phyloP scores from a whole-genome alignment of 495 filamentous ascomycete genomes.

The Penicillium pancosmium region DNA sequence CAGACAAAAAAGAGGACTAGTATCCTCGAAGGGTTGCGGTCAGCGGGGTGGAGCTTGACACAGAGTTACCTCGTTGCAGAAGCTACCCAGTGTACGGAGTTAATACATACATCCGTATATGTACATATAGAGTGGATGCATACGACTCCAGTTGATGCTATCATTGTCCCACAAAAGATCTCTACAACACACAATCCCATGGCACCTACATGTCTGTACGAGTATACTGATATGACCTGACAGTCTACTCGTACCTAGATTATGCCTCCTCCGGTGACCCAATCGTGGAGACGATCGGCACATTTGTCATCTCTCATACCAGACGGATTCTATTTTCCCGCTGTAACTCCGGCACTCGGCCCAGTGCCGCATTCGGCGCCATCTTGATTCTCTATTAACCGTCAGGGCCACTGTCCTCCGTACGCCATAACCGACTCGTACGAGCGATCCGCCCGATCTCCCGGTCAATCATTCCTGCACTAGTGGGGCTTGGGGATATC shows the following conservation, averaged over 20 bases:
- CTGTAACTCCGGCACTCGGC: constrained; percentile 25
- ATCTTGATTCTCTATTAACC: constrained; percentile 18
- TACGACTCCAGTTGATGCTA: too few relatives aligned
- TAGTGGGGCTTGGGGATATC: constrained; percentile 32
- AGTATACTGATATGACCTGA: too few relatives aligned
- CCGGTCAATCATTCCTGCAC: constrained; percentile 14
- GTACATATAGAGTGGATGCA: too few relatives aligned
- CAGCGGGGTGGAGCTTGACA: constrained; percentile 8
- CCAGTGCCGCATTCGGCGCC: constrained; percentile 30
- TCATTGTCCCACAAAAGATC: too few relatives aligned
- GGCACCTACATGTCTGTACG: too few relatives aligned
- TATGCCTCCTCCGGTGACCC: constrained; percentile 34
- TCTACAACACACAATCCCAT: too few relatives aligned
- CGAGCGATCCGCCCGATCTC: constrained; percentile 11
- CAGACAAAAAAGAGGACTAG: constrained; percentile 3
- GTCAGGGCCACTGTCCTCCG: neutral
- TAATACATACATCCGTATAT: too few relatives aligned
- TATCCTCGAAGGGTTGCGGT: constrained; percentile 10
- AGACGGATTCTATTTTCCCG: constrained; percentile 52
- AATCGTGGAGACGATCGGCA: constrained; percentile 45
- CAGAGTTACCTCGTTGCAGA: too few relatives aligned
- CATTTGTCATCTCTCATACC: constrained; percentile 45
- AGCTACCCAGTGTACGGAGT: too few relatives aligned
- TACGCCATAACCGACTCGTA: constrained; percentile 11
- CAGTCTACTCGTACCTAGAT: neutral